These are phyloP conservation scores for Carex parvula DNA, from an alignment of 176 grass and related monocot species.

Conservation along the genomic window DNA sequence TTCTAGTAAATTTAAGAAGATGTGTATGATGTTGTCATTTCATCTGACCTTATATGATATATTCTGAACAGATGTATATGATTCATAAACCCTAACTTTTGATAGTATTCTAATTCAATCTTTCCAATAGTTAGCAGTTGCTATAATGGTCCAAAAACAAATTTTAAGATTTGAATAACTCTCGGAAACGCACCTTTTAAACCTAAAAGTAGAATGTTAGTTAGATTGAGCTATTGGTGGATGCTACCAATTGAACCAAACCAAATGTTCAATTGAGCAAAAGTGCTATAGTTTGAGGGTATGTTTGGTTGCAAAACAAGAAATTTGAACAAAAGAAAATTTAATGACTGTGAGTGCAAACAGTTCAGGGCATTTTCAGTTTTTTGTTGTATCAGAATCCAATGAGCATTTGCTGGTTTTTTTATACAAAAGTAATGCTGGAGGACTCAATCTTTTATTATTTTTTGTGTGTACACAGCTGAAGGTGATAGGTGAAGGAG, in stretches of 20 bases:
- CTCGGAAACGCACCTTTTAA: background rate
- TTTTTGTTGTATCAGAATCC: background rate
- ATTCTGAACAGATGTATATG: background rate
- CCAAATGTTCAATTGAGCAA: background rate
- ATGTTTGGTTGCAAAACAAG: too few species aligned
- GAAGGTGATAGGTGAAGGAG: conserved; percentile 88
- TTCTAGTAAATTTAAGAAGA: background rate
- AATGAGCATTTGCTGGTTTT: background rate
- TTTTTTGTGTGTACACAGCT: conserved; percentile 51
- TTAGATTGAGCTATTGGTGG: background rate
- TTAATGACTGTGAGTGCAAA: background rate
- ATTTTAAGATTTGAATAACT: background rate
- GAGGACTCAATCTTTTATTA: conserved; percentile 3
- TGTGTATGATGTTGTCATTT: background rate
- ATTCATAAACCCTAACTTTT: background rate
- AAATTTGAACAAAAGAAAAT: background rate
- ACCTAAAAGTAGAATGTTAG: background rate
- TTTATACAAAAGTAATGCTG: background rate
- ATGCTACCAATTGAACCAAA: conserved; percentile 1
- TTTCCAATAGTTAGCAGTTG: background rate
- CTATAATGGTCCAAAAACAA: background rate
- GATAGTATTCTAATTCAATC: background rate
- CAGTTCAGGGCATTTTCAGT: background rate
- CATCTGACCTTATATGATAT: background rate
- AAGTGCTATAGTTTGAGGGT: background rate